Evolutionary conservation across 257 asterid species (phyloP), one percentile per base, ranked within the genome.

Genomic region (Parsonsia alboflavescens): DNA sequence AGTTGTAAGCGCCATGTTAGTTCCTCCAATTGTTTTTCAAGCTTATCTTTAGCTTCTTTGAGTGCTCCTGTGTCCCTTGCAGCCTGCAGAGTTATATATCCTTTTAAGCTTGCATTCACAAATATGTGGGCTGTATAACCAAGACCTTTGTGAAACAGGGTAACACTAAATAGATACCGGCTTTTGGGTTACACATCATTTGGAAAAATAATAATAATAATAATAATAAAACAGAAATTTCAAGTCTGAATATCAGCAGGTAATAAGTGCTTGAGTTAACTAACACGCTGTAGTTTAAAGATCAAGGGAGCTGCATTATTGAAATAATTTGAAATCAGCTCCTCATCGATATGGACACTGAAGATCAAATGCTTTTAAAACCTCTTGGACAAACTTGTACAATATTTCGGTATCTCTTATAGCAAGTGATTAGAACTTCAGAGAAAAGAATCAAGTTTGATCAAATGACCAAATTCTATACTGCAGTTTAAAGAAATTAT

Each of bases 31-130:
- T 92, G 97, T 80, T 92, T 94, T 74, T 94, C 97, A 75, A 94
- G 97, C 91, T 94, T 94, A 83, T 94, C 97, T 86, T 94, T 94
- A 70, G 99, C 99, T 88, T 94, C 97, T 89, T 89, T 92, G 80
- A 94, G 93, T 44, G 97, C 97, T 82, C 99, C 99, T 26, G 99
- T 94, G 69, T 94, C 99, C 82, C 97, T 90, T 53, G 99, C 97
- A 85, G 97, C 97, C 97, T 93, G 88, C 79, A 85, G 28, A 78
- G 54, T 67, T 42, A 69, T n/a, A 49, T 62, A 10, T 16, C 48
- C 76, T 65, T 50, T 11, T 52, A 56, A 42, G 26, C 39, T 24
- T 26, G 26, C 8, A 50, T 59, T 42, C 41, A 52, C 50, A 58
- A 78, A 46, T 16, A 10, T 41, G 21, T 36, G n/a, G 36, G 50